A percentile compares a stretch with the other conserved stretches of the same genome.
These are phyloP conservation scores for Ogataea nakhonphanomensis DNA, from an alignment of 805 yeast genomes.

Conservation along the genomic window DNA sequence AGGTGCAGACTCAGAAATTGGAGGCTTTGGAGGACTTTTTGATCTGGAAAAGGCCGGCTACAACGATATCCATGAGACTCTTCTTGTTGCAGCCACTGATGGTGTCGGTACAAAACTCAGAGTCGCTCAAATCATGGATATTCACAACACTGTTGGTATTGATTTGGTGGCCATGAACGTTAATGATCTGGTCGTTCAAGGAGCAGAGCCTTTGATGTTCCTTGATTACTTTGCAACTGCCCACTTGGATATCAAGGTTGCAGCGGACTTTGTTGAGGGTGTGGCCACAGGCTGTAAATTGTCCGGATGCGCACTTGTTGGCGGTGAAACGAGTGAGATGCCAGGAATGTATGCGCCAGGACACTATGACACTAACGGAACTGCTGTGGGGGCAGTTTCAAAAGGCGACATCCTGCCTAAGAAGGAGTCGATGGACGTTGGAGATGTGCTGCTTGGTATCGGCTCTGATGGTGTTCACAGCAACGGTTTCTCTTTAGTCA, in stretches of 20 bases:
- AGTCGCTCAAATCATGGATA: conserved; percentile 85
- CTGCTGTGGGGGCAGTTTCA: conserved; percentile 95
- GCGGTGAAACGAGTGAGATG: conserved; percentile 99
- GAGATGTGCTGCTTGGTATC: conserved; percentile 82
- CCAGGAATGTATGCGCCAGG: conserved; percentile 97
- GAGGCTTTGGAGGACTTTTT: conserved; percentile 97
- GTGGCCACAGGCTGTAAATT: conserved; percentile 95
- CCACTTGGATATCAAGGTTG: conserved; percentile 75
- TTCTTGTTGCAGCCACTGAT: conserved; percentile 96
- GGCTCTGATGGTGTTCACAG: conserved; percentile 94
- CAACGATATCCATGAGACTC: conserved; percentile 63
- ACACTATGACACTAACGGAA: conserved; percentile 97
- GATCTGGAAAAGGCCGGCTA: conserved; percentile 89
- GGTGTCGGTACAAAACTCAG: conserved; percentile 98
- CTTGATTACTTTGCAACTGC: conserved; percentile 97
- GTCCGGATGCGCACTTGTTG: conserved; percentile 96
- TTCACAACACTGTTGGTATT: conserved; percentile 97
- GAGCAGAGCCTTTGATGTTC: conserved; percentile 96
- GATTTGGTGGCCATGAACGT: conserved; percentile 99
- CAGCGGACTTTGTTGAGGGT: conserved; percentile 87
- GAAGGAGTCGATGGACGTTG: conserved; percentile 60
- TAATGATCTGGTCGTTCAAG: conserved; percentile 95
- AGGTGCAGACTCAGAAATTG: conserved; percentile 97
- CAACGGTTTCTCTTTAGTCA: conserved; percentile 91
- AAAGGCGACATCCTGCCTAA: conserved; percentile 74